phyloP scores from a whole-genome alignment of 495 filamentous ascomycete species.

The Usnea hakonensis region DNA sequence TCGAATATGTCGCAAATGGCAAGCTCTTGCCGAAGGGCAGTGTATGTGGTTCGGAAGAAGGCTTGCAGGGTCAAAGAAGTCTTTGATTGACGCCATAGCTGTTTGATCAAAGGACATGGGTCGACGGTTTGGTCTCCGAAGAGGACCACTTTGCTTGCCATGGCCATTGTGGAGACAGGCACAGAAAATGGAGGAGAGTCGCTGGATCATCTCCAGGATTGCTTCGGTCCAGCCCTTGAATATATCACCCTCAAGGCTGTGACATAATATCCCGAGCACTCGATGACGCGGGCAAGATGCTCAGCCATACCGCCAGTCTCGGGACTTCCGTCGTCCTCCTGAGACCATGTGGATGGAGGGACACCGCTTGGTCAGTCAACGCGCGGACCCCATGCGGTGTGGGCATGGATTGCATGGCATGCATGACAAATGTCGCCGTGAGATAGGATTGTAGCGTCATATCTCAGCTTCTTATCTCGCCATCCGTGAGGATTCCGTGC shows the following conservation, averaged over 20 bases:
- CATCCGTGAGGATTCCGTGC: too few species aligned
- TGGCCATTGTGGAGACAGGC: background rate
- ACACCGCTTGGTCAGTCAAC: background rate
- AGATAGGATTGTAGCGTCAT: too few species aligned
- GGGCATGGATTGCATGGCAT: too few species aligned
- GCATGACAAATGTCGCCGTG: too few species aligned
- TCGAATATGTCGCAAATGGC: background rate
- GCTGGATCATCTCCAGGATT: background rate
- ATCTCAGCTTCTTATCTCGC: too few species aligned
- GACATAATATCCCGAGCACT: too few species aligned
- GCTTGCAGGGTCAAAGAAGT: slow-evolving; percentile 4
- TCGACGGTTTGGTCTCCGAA: slow-evolving; percentile 17
- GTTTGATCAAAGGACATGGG: slow-evolving; percentile 15
- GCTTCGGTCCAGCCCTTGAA: background rate
- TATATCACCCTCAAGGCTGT: background rate
- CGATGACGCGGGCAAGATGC: background rate
- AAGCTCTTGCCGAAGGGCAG: slow-evolving; percentile 8
- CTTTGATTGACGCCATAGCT: slow-evolving; percentile 5
- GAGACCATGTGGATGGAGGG: background rate
- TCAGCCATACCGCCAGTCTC: background rate
- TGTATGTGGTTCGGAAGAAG: slow-evolving; percentile 4
- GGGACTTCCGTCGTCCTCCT: background rate
- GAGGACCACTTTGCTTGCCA: slow-evolving; percentile 7
- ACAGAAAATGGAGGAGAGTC: background rate
- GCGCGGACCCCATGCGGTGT: too few species aligned